phyloP scores from a whole-genome alignment of 1,139 yeast genomes.

The Debaryomycetaceae sp. region DNA sequence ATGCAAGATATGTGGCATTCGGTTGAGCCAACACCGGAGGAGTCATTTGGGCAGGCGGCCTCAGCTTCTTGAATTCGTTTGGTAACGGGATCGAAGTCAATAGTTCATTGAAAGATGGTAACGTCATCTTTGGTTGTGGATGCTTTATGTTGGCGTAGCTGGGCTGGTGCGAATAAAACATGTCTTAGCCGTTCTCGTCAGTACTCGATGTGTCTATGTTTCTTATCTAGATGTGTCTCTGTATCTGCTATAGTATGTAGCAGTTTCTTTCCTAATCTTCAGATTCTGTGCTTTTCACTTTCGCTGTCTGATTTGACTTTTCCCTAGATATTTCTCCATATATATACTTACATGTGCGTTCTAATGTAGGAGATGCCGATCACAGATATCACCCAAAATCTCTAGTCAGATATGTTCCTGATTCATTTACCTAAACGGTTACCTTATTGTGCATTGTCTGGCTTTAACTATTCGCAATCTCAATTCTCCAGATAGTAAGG shows the following conservation, averaged over 20 bases:
- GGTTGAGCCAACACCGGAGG: conserved; percentile 1
- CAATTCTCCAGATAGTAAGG: not conserved
- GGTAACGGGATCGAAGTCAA: conserved; percentile 36
- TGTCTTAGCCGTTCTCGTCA: not conserved
- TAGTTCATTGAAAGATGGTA: conserved; percentile 39
- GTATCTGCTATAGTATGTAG: not conserved
- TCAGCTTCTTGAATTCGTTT: conserved; percentile 12
- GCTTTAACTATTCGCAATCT: not conserved
- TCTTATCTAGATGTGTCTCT: no score
- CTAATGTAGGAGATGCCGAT: not conserved
- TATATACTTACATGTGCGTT: not conserved
- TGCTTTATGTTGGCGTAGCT: conserved; percentile 4
- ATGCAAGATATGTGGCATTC: not conserved
- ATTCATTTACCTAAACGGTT: not conserved
- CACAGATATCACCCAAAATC: not conserved
- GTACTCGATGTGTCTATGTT: no score
- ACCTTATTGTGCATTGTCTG: not conserved
- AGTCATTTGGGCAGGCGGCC: not conserved
- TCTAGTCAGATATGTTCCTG: not conserved
- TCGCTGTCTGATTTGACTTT: not conserved
- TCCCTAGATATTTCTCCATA: not conserved
- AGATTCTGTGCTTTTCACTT: not conserved
- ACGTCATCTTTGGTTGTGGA: conserved; percentile 11
- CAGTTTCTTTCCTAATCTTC: not conserved
- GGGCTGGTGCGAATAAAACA: conserved; percentile 5